These are phyloP conservation scores for Amanita rimosa DNA, from an alignment of 768 basidiomycete genomes.

Conservation along the genomic window DNA sequence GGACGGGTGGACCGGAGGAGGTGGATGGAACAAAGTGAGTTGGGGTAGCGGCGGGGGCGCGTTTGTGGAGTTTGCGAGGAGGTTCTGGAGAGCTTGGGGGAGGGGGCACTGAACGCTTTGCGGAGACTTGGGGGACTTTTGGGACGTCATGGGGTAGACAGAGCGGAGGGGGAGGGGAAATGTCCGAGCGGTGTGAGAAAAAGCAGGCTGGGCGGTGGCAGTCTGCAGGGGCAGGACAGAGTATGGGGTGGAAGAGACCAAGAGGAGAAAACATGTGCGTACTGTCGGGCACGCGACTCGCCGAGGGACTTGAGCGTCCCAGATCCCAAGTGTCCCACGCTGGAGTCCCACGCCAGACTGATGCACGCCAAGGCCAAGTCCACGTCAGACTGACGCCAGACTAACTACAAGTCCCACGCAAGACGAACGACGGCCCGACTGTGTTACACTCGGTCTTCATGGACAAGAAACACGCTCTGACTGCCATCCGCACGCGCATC, in stretches of 20 bases:
- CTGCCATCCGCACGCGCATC: constrained; percentile 14
- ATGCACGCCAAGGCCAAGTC: too few relatives aligned
- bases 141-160: constrained; percentile 19
- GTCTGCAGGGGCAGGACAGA: constrained; percentile 36
- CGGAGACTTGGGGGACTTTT: constrained; percentile 20
- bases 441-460: background rate
- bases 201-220: constrained; percentile 36
- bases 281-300: too few relatives aligned
- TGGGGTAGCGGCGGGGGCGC: constrained; percentile 31
- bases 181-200: constrained; percentile 47
- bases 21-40: constrained; percentile 25
- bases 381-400: too few relatives aligned
- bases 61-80: constrained; percentile 54
- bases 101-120: constrained; percentile 37
- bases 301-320: too few relatives aligned
- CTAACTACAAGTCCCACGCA: too few relatives aligned
- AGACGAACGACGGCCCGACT: too few relatives aligned
- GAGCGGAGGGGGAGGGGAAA: constrained; percentile 24
- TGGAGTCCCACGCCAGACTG: too few relatives aligned
- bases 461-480: constrained; percentile 1
- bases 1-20: constrained; percentile 45
- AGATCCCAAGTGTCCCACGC: too few relatives aligned
- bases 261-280: constrained; percentile 50
- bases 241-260: constrained; percentile 42
- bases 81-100: constrained; percentile 32